These are phyloP conservation scores for Euphrasia confusa DNA, from an alignment of 257 asterid species.

Conservation along the genomic window DNA sequence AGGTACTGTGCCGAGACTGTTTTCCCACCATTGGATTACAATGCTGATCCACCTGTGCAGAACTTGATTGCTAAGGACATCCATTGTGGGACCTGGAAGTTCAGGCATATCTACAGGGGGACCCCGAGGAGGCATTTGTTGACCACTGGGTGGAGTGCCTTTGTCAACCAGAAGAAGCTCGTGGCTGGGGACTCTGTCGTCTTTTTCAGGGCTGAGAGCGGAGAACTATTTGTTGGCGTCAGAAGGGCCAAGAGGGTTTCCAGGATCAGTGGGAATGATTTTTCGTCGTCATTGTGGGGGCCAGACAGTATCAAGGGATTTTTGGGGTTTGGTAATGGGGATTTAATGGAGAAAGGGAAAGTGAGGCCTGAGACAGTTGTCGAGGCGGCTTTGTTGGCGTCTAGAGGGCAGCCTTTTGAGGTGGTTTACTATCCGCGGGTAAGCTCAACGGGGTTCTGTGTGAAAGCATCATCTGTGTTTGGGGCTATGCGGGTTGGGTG, in stretches of 20 bases:
- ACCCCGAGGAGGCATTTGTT: conserved; percentile 74
- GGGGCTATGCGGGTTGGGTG: conserved; percentile 45
- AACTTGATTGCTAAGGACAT: conserved; percentile 66
- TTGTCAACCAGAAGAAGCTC: conserved; percentile 78
- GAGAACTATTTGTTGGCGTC: conserved; percentile 65
- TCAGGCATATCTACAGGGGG: conserved; percentile 75
- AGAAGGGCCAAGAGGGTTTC: conserved; percentile 61
- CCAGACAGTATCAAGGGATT: not conserved
- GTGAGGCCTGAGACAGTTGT: not conserved
- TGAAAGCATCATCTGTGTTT: conserved; percentile 43
- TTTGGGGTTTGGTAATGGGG: not conserved
- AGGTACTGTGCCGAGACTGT: conserved; percentile 83
- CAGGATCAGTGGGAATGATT: conserved; percentile 27
- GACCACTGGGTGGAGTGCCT: conserved; percentile 82
- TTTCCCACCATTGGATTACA: conserved; percentile 68
- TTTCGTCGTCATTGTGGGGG: not conserved
- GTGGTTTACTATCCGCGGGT: conserved; percentile 54
- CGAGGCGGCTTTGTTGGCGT: not conserved
- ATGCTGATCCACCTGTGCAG: conserved; percentile 84
- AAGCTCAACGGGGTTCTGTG: conserved; percentile 58
- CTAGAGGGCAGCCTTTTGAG: not conserved
- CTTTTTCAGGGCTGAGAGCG: conserved; percentile 68
- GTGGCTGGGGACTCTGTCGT: conserved; percentile 80
- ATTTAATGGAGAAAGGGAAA: not conserved
- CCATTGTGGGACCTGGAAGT: conserved; percentile 63